phyloP scores from a whole-genome alignment of 2,329 filamentous ascomycete species.

The Cladophialophora psammophila region DNA sequence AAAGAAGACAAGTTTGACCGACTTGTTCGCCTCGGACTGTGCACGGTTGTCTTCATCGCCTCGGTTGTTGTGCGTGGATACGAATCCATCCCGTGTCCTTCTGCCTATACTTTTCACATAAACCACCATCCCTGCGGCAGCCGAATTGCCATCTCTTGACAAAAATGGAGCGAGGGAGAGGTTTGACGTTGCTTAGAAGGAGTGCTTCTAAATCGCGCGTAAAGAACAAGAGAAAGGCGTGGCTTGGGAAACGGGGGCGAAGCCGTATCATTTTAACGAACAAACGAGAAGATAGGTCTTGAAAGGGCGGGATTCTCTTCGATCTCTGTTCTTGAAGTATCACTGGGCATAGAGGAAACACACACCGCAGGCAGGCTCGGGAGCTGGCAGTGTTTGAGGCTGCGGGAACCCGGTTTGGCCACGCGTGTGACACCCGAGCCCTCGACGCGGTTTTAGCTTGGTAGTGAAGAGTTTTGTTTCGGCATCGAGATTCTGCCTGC shows the following conservation, averaged over 20 bases:
- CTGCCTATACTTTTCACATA: conserved; percentile 3
- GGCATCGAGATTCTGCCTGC: conserved; percentile 34
- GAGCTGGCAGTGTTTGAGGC: neutral
- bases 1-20: conserved; percentile 12
- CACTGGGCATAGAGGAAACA: conserved; percentile 21
- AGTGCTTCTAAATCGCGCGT: conserved; percentile 1
- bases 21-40: conserved; percentile 30
- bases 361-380: neutral
- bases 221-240: neutral
- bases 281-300: conserved; percentile 20
- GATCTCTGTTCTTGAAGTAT: conserved; percentile 38
- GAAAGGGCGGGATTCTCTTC: conserved; percentile 34
- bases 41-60: conserved; percentile 34
- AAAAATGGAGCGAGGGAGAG: conserved; percentile 13
- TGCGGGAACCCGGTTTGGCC: conserved; percentile 1
- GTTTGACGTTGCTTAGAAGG: conserved; percentile 14
- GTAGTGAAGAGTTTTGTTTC: conserved; percentile 36
- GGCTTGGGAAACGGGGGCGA: conserved; percentile 4
- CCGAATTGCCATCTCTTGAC: conserved; percentile 21
- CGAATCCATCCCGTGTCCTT: conserved; percentile 13
- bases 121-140: conserved; percentile 15
- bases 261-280: conserved; percentile 5
- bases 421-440: conserved; percentile 1
- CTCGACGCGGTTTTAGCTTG: conserved; percentile 18
- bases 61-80: conserved; percentile 16